Percentiles rank a stretch among this genome's conserved stretches.
Evolutionary conservation across 2,329 filamentous ascomycete species (phyloP).

Genomic region (Cladosporium sp.): DNA sequence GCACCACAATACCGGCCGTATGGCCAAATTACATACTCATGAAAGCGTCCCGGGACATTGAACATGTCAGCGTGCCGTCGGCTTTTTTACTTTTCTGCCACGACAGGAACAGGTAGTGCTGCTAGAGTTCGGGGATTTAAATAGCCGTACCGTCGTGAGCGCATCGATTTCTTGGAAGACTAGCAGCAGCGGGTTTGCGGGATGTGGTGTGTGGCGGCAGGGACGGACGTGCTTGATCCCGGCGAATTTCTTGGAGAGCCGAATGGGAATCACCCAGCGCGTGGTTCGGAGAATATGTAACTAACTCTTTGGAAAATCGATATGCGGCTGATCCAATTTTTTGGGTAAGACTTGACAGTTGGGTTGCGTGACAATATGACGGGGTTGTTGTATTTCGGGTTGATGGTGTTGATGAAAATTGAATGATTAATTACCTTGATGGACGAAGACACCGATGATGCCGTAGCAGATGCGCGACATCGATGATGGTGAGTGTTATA

Average conservation of each 20-base stretch:
- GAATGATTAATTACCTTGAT: neutral
- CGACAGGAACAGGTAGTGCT: neutral
- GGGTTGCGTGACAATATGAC: slow-evolving; percentile 10
- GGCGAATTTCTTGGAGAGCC: slow-evolving; percentile 15
- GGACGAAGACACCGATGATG: neutral
- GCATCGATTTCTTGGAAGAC: neutral
- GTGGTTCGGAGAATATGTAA: slow-evolving; percentile 14
- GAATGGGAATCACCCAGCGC: neutral
- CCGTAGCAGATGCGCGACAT: neutral
- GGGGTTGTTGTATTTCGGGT: neutral
- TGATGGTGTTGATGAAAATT: neutral
- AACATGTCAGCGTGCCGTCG: neutral
- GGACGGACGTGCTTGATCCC: neutral
- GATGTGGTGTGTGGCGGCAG: neutral
- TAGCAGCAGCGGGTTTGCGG: neutral
- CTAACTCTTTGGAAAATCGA: neutral
- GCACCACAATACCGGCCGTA: too few species aligned
- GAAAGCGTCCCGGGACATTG: neutral
- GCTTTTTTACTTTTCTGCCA: neutral
- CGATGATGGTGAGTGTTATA: neutral
- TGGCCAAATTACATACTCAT: neutral
- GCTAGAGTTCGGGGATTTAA: neutral
- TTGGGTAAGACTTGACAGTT: neutral
- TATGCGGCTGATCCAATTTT: slow-evolving; percentile 9
- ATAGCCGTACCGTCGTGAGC: slow-evolving; percentile 14